phyloP scores from a whole-genome alignment of 148 eudicot genomes.

The Vaccinium corymbosum region DNA sequence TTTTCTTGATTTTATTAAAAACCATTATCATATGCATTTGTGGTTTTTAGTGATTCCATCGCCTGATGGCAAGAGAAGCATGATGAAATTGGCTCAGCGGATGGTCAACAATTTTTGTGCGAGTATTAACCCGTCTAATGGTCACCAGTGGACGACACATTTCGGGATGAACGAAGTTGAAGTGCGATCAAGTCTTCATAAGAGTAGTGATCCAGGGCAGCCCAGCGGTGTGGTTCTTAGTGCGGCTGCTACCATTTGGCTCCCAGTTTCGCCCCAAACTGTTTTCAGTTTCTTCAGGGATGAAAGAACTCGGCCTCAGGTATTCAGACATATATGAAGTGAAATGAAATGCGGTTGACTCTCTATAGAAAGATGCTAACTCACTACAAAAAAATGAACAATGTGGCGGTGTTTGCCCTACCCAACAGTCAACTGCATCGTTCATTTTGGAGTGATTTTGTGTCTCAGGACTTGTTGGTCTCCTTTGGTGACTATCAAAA shows the following conservation, averaged over 20 bases:
- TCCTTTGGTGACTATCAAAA: neutral
- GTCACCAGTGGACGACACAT: slow-evolving; percentile 44
- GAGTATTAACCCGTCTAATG: slow-evolving; percentile 41
- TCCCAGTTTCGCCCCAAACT: slow-evolving; percentile 41
- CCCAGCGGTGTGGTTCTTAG: slow-evolving; percentile 42
- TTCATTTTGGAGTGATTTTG: neutral
- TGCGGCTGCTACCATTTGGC: slow-evolving; percentile 56
- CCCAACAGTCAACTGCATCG: neutral
- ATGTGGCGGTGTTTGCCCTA: neutral
- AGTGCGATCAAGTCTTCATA: slow-evolving; percentile 43
- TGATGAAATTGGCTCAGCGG: slow-evolving; percentile 56
- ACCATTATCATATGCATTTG: neutral
- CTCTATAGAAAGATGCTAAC: too few species aligned
- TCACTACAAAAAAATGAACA: too few species aligned
- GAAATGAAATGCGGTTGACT: too few species aligned
- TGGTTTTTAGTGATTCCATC: slow-evolving; percentile 33
- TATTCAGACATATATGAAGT: neutral
- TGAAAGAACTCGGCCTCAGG: slow-evolving; percentile 55
- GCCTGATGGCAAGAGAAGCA: slow-evolving; percentile 51
- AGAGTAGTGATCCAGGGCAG: slow-evolving; percentile 42
- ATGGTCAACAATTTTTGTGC: slow-evolving; percentile 47
- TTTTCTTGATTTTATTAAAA: neutral
- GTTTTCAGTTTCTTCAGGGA: slow-evolving; percentile 51
- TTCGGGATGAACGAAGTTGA: slow-evolving; percentile 40
- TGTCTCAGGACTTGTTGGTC: neutral